These are phyloP conservation scores for Bruguiera parviflora DNA, from an alignment of 345 rosid species.

Conservation along the genomic window DNA sequence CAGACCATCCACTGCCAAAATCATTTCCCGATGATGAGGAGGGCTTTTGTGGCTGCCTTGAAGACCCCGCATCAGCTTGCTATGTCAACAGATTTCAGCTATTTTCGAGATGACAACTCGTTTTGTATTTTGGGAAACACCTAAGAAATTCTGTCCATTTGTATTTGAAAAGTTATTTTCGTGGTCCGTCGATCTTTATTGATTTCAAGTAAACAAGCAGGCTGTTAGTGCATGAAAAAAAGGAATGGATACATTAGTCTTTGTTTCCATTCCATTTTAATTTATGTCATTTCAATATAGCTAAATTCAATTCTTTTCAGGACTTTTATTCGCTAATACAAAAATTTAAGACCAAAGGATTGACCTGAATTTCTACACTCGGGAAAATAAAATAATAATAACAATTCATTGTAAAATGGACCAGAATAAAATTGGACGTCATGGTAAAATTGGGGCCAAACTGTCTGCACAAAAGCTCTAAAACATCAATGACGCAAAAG, in stretches of 20 bases:
- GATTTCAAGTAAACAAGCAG: neutral
- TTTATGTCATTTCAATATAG: too few relatives aligned
- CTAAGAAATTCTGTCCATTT: neutral
- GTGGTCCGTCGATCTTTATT: neutral
- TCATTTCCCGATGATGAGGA: conserved; percentile 78
- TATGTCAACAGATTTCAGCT: conserved; percentile 53
- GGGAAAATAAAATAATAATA: too few relatives aligned
- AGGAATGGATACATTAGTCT: neutral
- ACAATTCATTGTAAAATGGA: too few relatives aligned
- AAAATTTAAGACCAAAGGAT: too few relatives aligned
- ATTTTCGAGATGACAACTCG: conserved; percentile 45
- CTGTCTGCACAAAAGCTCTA: too few relatives aligned
- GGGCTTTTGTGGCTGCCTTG: conserved; percentile 70
- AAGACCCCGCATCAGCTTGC: conserved; percentile 70
- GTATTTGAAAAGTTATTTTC: conserved; percentile 11
- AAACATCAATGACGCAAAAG: too few relatives aligned
- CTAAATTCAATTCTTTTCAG: too few relatives aligned
- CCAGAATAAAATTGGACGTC: too few relatives aligned
- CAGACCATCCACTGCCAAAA: conserved; percentile 80
- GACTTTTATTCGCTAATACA: too few relatives aligned
- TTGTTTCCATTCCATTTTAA: too few relatives aligned
- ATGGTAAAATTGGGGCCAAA: too few relatives aligned
- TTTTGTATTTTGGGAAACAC: neutral
- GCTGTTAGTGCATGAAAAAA: neutral
- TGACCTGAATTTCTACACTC: too few relatives aligned